phyloP scores from a whole-genome alignment of 176 grass and related monocot species.

The Triticum monococcum region DNA sequence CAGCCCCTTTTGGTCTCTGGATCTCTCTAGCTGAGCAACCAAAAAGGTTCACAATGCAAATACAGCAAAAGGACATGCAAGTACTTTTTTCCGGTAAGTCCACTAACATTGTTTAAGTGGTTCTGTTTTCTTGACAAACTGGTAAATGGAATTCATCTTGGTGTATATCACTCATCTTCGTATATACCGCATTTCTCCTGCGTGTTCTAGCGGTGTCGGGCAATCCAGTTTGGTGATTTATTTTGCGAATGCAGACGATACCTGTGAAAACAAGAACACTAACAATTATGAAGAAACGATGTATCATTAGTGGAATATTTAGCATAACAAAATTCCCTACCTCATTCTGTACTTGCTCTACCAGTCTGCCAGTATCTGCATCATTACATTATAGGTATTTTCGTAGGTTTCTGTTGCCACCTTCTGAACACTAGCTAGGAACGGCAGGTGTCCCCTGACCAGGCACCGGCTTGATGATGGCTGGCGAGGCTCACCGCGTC shows the following conservation, averaged over 20 bases:
- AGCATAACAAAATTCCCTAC: not conserved
- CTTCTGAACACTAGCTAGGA: not conserved
- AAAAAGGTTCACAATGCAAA: not conserved
- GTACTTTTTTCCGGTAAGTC: not conserved
- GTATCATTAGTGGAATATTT: not conserved
- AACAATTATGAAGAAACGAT: not conserved
- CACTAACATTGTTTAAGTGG: not conserved
- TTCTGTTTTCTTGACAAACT: too few species aligned
- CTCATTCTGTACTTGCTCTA: not conserved
- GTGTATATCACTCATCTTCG: too few species aligned
- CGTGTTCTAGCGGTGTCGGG: too few species aligned
- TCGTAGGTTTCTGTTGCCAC: conserved; percentile 17
- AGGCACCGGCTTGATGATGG: conserved; percentile 14
- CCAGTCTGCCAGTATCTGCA: not conserved
- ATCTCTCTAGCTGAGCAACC: not conserved
- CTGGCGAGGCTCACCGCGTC: not conserved
- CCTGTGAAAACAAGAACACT: not conserved
- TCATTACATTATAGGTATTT: not conserved
- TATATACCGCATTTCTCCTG: too few species aligned
- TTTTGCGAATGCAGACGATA: not conserved
- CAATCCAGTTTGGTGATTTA: too few species aligned
- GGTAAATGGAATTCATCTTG: too few species aligned
- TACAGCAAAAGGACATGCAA: not conserved
- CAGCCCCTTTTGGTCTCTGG: not conserved
- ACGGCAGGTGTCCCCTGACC: conserved; percentile 4